Evolutionary conservation across 2,329 filamentous ascomycete genomes (phyloP), one percentile per base, ranked within the genome.

Genomic region (Neonectria magnoliae): DNA sequence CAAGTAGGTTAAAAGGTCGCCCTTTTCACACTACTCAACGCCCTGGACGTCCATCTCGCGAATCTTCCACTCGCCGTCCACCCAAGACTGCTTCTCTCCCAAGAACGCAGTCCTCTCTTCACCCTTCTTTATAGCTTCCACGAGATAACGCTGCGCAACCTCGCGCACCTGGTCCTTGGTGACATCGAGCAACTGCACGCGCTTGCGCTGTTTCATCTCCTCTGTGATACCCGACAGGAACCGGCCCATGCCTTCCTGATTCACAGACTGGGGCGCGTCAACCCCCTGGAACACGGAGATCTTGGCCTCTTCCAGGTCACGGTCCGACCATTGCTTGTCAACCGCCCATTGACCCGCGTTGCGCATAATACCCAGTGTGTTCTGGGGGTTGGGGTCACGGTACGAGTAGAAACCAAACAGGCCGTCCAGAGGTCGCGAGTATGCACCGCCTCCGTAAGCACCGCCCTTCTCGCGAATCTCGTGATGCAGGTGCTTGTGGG

Each of bases 391-490:
- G 3, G 96, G 96, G 77, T 99, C 96, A 56, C 96, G 92, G 84
- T 99, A 99, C 48, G 93, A 95, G 81, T 97, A 98, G 82, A 98
- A 97, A 16, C 93, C 93, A 72, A 99, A 98, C 1, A 97, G 79
- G 25, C 94, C 95, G 70, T 93, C 91, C 8, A 97, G 82, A 0
- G 91, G 88, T 25, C 90, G 89, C 48, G 92, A 91, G 77, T 93
- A 95, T 1, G 96, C 95, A 14, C 94, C 94, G 22, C 93, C 96
- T 48, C 96, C 96, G 72, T 99, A 99, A 0, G 96, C 96, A 41
- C 96, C 96, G 33, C 96, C 96, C 80, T 98, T 98, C 77, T 99
- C 96, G 60, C 96, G 92, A 70, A 99, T 98, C 79, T 98, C 96
- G 71, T 97, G 95, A 77, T 99, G 96, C 29, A 99, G 85, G 76